Percentiles rank a stretch among this genome's conserved stretches.
phyloP scores from a whole-genome alignment of 495 filamentous ascomycete genomes.

The Umbilicaria muhlenbergii region DNA sequence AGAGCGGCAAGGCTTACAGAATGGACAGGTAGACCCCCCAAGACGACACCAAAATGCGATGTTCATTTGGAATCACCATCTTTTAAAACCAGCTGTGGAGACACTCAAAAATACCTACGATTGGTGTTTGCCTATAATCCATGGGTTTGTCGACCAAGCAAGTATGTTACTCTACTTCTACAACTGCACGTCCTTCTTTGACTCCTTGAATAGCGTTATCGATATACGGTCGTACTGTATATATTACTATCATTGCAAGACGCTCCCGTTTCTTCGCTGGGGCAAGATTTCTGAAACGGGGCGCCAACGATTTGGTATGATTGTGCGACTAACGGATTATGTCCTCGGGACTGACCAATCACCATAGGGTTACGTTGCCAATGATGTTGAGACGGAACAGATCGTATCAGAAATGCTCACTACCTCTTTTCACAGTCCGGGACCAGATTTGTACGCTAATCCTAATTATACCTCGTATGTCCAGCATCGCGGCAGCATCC shows the following conservation, averaged over 20 bases:
- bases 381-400: conserved; percentile 99
- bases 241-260: conserved; percentile 86
- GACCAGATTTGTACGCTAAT: conserved; percentile 69
- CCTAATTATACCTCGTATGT: conserved; percentile 92
- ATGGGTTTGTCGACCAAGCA: conserved; percentile 89
- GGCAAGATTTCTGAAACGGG: conserved; percentile 85
- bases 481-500: conserved; percentile 93
- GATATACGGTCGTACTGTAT: conserved; percentile 69
- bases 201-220: conserved; percentile 38
- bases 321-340: not conserved
- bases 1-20: conserved; percentile 51
- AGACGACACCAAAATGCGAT: conserved; percentile 71
- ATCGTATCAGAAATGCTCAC: conserved; percentile 89
- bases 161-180: conserved; percentile 16
- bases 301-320: conserved; percentile 66
- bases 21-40: conserved; percentile 40
- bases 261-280: conserved; percentile 90
- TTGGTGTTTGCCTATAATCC: conserved; percentile 92
- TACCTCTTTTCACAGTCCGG: conserved; percentile 89
- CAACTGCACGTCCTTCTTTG: not conserved
- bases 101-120: conserved; percentile 69
- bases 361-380: conserved; percentile 72
- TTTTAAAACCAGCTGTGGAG: conserved; percentile 59
- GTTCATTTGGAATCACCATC: conserved; percentile 95
- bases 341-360: conserved; percentile 5